phyloP scores from a whole-genome alignment of 345 rosid genomes.

The Brassica nigra region DNA sequence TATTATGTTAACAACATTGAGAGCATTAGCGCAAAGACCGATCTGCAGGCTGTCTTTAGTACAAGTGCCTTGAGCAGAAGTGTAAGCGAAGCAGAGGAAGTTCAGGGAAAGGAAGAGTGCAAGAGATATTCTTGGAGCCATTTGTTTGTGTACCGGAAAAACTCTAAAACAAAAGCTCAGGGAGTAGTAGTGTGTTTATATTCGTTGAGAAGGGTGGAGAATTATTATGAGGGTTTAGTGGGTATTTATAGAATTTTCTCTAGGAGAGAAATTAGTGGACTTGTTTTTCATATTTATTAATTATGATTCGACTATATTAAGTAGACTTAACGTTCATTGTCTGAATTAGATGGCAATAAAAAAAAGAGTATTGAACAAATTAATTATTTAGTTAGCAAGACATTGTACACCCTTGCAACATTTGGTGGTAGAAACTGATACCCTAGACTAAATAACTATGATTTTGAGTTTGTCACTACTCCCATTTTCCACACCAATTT shows the following conservation, averaged over 20 bases:
- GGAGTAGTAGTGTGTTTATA: neutral
- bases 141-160: neutral
- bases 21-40: neutral
- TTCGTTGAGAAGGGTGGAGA: neutral
- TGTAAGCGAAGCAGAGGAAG: neutral
- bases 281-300: neutral
- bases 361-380: too few species aligned
- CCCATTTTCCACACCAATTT: too few species aligned
- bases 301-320: too few species aligned
- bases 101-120: neutral
- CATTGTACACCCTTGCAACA: too few species aligned
- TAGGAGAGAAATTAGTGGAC: neutral
- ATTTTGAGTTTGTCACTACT: neutral
- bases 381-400: too few species aligned
- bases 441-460: neutral
- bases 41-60: neutral
- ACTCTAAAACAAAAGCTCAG: neutral
- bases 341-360: too few species aligned
- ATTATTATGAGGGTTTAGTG: neutral
- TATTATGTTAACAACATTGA: neutral
- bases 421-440: too few species aligned
- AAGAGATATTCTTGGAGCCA: neutral
- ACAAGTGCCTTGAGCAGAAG: neutral
- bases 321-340: too few species aligned
- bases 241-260: neutral